Percentiles rank a stretch among this genome's conserved stretches.
phyloP scores from a whole-genome alignment of 2,329 filamentous ascomycete genomes.

The Colletotrichum sp. region DNA sequence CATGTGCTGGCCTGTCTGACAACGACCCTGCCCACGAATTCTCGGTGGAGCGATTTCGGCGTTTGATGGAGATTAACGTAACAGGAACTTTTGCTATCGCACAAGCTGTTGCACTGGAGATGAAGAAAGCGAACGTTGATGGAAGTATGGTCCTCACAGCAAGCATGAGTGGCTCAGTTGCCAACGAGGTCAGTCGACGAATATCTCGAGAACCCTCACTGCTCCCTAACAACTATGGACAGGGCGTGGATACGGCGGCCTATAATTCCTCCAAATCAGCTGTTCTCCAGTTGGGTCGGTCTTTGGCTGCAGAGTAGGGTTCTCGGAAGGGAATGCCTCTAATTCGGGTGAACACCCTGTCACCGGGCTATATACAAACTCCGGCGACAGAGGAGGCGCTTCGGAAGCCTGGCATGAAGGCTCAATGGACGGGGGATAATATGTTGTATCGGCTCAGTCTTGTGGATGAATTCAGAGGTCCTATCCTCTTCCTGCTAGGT shows the following conservation, averaged over 20 bases:
- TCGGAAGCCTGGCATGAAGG: constrained; percentile 29
- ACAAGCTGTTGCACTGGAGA: constrained; percentile 49
- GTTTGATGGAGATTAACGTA: constrained; percentile 45
- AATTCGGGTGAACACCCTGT: constrained; percentile 59
- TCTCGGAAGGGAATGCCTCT: constrained; percentile 38
- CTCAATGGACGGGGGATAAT: constrained; percentile 31
- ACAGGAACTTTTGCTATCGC: constrained; percentile 52
- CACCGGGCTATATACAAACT: constrained; percentile 58
- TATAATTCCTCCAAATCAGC: constrained; percentile 62
- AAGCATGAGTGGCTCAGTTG: constrained; percentile 51
- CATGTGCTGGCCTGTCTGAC: constrained; percentile 33
- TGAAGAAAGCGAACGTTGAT: constrained; percentile 39
- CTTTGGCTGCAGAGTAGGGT: constrained; percentile 57
- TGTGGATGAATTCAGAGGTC: constrained; percentile 38
- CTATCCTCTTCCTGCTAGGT: constrained; percentile 36
- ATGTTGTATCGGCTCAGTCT: constrained; percentile 35
- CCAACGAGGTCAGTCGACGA: background rate
- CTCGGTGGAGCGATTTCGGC: constrained; percentile 23
- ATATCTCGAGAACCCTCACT: background rate
- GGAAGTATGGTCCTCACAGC: constrained; percentile 54
- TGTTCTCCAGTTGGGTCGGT: constrained; percentile 54
- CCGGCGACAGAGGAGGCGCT: constrained; percentile 31
- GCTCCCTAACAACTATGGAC: background rate
- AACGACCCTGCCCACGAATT: constrained; percentile 30
- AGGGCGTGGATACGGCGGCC: constrained; percentile 43